phyloP scores from a whole-genome alignment of 495 filamentous ascomycete genomes.

The Penicillium arizonense region DNA sequence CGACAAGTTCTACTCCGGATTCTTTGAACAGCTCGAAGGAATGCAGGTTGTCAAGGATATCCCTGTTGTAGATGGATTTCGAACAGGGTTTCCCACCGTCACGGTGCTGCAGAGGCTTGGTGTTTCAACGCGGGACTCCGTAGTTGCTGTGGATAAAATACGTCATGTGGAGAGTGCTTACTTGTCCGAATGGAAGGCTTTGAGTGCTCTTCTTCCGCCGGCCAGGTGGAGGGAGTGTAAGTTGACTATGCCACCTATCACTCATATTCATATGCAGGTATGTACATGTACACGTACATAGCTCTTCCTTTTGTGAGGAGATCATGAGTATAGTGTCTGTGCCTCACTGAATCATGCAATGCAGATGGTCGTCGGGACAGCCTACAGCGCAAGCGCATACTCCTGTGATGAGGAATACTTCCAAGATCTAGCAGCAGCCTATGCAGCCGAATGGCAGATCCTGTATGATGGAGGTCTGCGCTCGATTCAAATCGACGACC shows the following conservation, averaged over 20 bases:
- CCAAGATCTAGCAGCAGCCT: conserved; percentile 8
- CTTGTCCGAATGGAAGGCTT: conserved; percentile 18
- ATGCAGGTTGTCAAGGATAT: conserved; percentile 12
- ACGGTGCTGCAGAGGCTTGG: conserved; percentile 4
- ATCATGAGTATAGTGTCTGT: too few relatives aligned
- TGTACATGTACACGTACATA: background rate
- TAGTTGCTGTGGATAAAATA: conserved; percentile 12
- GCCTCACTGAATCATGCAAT: conserved; percentile 2
- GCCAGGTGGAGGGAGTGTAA: conserved; percentile 21
- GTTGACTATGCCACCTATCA: conserved; percentile 20
- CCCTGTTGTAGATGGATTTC: conserved; percentile 4
- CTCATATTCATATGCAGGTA: conserved; percentile 21
- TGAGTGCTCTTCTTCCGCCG: conserved; percentile 10
- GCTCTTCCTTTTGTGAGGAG: background rate
- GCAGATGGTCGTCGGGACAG: conserved; percentile 10
- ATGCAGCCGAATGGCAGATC: conserved; percentile 2
- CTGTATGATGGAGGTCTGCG: conserved; percentile 18
- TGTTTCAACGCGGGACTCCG: conserved; percentile 1
- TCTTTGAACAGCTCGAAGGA: conserved; percentile 18
- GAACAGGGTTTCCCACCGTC: conserved; percentile 11
- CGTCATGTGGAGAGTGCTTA: conserved; percentile 9
- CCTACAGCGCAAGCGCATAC: conserved; percentile 8
- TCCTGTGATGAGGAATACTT: conserved; percentile 11
- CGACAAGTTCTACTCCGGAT: conserved; percentile 18
- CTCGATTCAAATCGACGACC: conserved; percentile 20